Evolutionary conservation across 495 filamentous ascomycete species (phyloP).

Genomic region (Penicillium bialowiezense): DNA sequence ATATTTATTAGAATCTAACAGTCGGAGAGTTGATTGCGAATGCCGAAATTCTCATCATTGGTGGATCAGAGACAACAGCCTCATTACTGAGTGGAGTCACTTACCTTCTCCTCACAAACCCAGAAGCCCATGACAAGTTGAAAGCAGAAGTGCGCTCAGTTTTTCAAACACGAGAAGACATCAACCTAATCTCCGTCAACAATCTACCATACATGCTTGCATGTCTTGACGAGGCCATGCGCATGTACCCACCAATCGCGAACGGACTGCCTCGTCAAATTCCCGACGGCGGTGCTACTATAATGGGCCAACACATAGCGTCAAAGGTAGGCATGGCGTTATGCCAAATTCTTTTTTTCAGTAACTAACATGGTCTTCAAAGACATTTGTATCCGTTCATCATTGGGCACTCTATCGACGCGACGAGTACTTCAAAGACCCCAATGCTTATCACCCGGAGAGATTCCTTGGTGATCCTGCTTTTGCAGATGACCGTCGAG

Average conservation of each 20-base stretch:
- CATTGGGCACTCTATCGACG: conserved; percentile 48
- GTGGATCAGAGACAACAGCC: conserved; percentile 60
- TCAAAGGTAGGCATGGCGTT: conserved; percentile 31
- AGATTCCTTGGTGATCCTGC: conserved; percentile 38
- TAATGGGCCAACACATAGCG: conserved; percentile 46
- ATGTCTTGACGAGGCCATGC: conserved; percentile 54
- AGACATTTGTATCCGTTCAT: conserved; percentile 50
- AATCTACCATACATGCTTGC: conserved; percentile 54
- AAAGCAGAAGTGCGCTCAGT: conserved; percentile 46
- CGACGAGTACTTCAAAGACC: conserved; percentile 42
- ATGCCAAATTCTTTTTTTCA: too few species aligned
- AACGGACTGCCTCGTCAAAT: conserved; percentile 42
- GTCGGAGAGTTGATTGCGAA: conserved; percentile 40
- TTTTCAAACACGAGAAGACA: conserved; percentile 53
- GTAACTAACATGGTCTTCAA: too few species aligned
- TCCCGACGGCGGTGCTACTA: conserved; percentile 41
- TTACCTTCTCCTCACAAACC: conserved; percentile 50
- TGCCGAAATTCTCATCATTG: conserved; percentile 44
- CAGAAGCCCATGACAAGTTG: conserved; percentile 38
- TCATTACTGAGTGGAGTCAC: conserved; percentile 52
- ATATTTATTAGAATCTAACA: conserved; percentile 28
- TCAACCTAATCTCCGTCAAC: conserved; percentile 45
- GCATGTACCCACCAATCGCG: conserved; percentile 57
- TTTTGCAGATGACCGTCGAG: conserved; percentile 42
- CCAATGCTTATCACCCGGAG: conserved; percentile 49